Conservation (phyloP, 768 basidiomycete species). For the Lactifluus hygrophoroides region DNA sequence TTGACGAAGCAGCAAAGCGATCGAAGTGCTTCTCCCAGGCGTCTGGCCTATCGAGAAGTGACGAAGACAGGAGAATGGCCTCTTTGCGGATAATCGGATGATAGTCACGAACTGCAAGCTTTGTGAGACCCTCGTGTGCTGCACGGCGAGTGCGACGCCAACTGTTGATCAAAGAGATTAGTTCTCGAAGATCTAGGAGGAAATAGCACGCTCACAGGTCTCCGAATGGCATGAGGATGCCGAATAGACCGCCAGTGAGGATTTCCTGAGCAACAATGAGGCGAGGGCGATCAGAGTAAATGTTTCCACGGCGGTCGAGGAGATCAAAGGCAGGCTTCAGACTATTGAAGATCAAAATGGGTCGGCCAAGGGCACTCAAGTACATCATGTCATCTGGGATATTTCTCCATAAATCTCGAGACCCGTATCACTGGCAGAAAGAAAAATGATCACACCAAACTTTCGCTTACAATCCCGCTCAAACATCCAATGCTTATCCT, state of each 20-base stretch:
- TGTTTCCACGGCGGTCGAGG: slow-evolving; percentile 28
- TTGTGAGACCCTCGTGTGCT: slow-evolving; percentile 6
- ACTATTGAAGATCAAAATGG: slow-evolving; percentile 27
- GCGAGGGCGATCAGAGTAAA: slow-evolving; percentile 25
- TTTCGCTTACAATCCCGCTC: neutral
- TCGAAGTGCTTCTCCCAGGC: neutral
- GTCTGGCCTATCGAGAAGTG: neutral
- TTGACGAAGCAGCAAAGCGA: neutral
- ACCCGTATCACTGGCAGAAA: neutral
- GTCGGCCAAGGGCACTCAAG: slow-evolving; percentile 2
- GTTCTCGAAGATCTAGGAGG: neutral
- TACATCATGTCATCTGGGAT: slow-evolving; percentile 4
- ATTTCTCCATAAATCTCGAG: neutral
- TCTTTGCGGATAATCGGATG: slow-evolving; percentile 1
- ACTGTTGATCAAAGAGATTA: neutral
- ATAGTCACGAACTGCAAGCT: neutral
- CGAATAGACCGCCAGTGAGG: slow-evolving; percentile 26
- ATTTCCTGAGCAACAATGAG: slow-evolving; percentile 28
- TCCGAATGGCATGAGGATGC: slow-evolving; percentile 22
- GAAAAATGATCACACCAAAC: neutral
- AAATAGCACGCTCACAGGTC: slow-evolving; percentile 19
- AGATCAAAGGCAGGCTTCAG: slow-evolving; percentile 30
- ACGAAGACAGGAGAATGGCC: neutral
- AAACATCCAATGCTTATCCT: slow-evolving; percentile 1
- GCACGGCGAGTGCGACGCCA: slow-evolving; percentile 13